These are phyloP conservation scores for Coemansia sp. DNA, from an alignment of 192 early-diverging fungal species.

Conservation along the genomic window DNA sequence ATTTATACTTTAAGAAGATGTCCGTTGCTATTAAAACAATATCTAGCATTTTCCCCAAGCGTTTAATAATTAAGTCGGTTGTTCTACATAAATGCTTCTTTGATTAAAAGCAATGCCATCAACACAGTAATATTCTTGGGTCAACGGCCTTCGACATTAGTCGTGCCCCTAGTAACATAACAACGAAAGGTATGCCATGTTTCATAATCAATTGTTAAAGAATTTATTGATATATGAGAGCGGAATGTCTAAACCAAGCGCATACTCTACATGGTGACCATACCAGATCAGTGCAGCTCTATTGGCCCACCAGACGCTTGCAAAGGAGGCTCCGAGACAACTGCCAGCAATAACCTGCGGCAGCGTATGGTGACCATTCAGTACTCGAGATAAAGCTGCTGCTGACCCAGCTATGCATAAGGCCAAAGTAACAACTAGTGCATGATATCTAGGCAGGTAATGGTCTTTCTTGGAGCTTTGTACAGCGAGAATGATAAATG, in stretches of 20 bases:
- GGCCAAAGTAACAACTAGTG: not conserved
- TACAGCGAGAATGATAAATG: constrained; percentile 8
- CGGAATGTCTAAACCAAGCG: not conserved
- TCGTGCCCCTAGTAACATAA: too few species aligned
- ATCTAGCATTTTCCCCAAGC: too few species aligned
- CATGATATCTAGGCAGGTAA: not conserved
- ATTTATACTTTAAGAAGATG: too few species aligned
- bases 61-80: too few species aligned
- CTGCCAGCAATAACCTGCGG: constrained; percentile 38
- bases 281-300: constrained; percentile 6
- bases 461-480: not conserved
- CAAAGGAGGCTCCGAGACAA: constrained; percentile 22
- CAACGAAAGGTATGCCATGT: too few species aligned
- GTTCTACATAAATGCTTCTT: too few species aligned
- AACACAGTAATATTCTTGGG: too few species aligned
- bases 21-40: too few species aligned
- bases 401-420: constrained; percentile 8
- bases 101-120: too few species aligned
- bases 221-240: not conserved
- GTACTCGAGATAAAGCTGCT: constrained; percentile 33
- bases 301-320: constrained; percentile 25
- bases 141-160: too few species aligned
- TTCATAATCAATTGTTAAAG: too few species aligned
- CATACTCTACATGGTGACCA: too few species aligned
- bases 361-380: constrained; percentile 37